phyloP scores from a whole-genome alignment of 75 land plant genomes.

The Larix kaempferi region DNA sequence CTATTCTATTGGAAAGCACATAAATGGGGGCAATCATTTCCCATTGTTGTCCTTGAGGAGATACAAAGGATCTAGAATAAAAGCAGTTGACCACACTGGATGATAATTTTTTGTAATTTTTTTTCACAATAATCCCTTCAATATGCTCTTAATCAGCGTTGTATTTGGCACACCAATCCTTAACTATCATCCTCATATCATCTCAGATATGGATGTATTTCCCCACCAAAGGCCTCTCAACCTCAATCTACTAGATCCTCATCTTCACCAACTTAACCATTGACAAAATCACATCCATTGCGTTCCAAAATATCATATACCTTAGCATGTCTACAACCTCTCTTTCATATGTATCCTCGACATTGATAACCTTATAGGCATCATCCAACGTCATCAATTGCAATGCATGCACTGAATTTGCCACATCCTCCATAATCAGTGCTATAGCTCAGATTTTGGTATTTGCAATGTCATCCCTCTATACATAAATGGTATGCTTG shows the following conservation, averaged over 20 bases:
- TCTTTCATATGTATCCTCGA: constrained; percentile 54
- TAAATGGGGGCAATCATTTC: constrained; percentile 89
- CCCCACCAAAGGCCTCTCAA: constrained; percentile 79
- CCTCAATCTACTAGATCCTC: constrained; percentile 66
- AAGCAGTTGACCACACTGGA: constrained; percentile 93
- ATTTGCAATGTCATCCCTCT: too few relatives aligned
- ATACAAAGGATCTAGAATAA: constrained; percentile 85
- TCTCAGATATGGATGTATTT: constrained; percentile 92
- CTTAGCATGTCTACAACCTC: constrained; percentile 60
- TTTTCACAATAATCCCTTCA: constrained; percentile 60
- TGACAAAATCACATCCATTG: constrained; percentile 69
- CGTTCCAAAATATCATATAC: constrained; percentile 71
- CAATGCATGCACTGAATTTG: constrained; percentile 39
- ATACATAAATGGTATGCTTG: too few relatives aligned
- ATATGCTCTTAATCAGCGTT: constrained; percentile 33
- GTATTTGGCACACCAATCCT: constrained; percentile 66
- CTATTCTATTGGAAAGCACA: constrained; percentile 66
- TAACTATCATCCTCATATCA: constrained; percentile 63
- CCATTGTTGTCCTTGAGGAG: constrained; percentile 69
- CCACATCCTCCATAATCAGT: constrained; percentile 57
- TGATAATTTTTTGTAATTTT: constrained; percentile 86
- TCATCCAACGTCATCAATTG: constrained; percentile 63
- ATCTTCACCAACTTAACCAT: constrained; percentile 51
- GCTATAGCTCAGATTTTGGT: too few relatives aligned
- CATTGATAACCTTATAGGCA: constrained; percentile 45